Conservation (phyloP, 169 alveolate species). For the Eimeria sp. region DNA sequence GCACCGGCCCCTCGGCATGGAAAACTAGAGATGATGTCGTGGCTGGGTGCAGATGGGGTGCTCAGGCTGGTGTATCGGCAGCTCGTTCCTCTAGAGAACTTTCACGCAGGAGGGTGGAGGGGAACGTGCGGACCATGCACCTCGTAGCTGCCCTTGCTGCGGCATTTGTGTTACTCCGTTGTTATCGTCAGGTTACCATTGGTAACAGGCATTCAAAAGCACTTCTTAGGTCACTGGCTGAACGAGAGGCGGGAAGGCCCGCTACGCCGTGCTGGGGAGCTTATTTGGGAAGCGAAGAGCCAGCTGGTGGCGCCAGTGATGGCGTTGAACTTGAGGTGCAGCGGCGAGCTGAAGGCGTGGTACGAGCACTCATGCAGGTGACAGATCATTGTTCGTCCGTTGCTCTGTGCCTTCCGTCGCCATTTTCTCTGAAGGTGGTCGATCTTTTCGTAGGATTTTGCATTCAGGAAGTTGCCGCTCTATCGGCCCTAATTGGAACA, state of each 20-base stretch:
- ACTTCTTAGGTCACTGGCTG: neutral
- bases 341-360: neutral
- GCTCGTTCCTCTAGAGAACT: too few species aligned
- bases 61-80: too few species aligned
- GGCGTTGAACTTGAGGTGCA: neutral
- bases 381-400: neutral
- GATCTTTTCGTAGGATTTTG: neutral
- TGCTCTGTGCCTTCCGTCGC: neutral
- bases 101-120: too few species aligned
- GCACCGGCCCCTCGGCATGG: too few species aligned
- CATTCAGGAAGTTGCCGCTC: slow-evolving; percentile 20
- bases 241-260: neutral
- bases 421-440: neutral
- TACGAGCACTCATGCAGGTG: neutral
- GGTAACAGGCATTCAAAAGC: neutral
- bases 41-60: too few species aligned
- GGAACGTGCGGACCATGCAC: too few species aligned
- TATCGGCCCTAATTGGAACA: neutral
- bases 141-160: neutral
- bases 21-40: too few species aligned
- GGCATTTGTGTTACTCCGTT: neutral
- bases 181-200: neutral
- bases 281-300: neutral
- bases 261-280: neutral
- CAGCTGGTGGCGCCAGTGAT: neutral